Conservation (phyloP, 129 eudicot genomes). For the Centaurea solstitialis region DNA sequence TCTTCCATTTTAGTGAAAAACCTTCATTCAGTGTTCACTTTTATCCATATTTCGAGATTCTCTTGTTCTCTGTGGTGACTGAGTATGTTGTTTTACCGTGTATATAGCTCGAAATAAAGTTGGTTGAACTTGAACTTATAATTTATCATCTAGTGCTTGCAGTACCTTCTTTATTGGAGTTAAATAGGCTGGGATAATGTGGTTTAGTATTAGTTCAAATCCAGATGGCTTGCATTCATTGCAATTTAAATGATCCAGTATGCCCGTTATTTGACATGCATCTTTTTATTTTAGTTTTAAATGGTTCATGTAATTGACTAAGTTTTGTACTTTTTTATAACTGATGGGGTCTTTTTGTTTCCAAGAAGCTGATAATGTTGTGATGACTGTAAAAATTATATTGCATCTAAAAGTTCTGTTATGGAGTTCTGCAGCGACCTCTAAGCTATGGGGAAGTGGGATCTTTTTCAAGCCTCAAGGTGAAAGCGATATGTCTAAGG, state of each 20-base stretch:
- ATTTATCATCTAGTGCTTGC: background rate
- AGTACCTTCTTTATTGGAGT: background rate
- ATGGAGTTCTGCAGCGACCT: constrained; percentile 60
- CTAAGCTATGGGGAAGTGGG: constrained; percentile 75
- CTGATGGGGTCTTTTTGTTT: constrained; percentile 1
- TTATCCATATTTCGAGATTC: background rate
- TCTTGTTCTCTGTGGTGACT: background rate
- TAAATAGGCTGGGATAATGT: background rate
- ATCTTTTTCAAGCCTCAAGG: constrained; percentile 60
- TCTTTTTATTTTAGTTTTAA: background rate
- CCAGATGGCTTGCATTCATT: background rate
- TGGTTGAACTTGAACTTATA: background rate
- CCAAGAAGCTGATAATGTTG: background rate
- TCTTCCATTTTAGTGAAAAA: background rate
- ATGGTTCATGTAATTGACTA: background rate
- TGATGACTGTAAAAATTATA: constrained; percentile 1
- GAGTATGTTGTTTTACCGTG: background rate
- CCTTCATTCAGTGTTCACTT: background rate
- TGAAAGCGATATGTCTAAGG: constrained; percentile 46
- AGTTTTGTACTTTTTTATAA: background rate
- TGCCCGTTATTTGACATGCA: background rate
- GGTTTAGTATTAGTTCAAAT: background rate
- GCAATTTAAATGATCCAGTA: background rate
- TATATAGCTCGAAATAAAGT: background rate
- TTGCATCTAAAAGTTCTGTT: background rate